A percentile compares a stretch with the other conserved stretches of the same genome.
These are phyloP conservation scores for Teunomyces cretensis DNA, from an alignment of 805 yeast genomes.

Conservation along the genomic window DNA sequence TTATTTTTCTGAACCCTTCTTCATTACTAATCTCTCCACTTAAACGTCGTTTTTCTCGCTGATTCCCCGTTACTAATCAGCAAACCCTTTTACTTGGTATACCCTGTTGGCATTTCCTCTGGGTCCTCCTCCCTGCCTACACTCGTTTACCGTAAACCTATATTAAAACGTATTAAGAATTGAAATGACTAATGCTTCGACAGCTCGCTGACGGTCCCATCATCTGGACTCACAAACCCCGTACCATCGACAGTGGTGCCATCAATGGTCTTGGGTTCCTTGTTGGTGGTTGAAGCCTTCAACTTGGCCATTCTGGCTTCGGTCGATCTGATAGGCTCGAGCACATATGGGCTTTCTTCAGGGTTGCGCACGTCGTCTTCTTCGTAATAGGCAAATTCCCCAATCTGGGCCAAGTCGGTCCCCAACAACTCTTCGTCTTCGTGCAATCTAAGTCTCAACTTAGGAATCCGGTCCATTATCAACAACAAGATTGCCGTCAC, in stretches of 20 bases:
- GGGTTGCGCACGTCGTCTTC: constrained; percentile 32
- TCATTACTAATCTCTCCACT: no score
- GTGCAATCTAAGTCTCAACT: constrained; percentile 75
- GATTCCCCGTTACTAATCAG: no score
- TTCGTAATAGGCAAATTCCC: constrained; percentile 78
- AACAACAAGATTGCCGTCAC: constrained; percentile 70
- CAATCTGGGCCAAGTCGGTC: constrained; percentile 86
- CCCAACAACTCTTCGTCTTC: constrained; percentile 89
- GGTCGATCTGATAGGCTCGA: constrained; percentile 75
- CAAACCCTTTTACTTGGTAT: no score
- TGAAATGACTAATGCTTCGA: constrained; percentile 9
- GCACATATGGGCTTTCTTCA: constrained; percentile 50
- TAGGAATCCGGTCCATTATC: constrained; percentile 72
- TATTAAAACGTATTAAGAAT: no score
- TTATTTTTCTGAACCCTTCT: no score
- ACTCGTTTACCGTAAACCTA: no score
- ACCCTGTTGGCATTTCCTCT: no score
- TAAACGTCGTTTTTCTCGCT: no score
- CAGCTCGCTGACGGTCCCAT: constrained; percentile 14
- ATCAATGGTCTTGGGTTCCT: constrained; percentile 8
- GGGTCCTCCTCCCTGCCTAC: no score
- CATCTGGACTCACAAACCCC: constrained; percentile 17
- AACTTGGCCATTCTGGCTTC: constrained; percentile 38
- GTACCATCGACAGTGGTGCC: constrained; percentile 4
- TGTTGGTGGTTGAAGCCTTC: constrained; percentile 20